Conservation (phyloP, 1,284 basidiomycete species). For the Sanghuangporus weigelae region DNA sequence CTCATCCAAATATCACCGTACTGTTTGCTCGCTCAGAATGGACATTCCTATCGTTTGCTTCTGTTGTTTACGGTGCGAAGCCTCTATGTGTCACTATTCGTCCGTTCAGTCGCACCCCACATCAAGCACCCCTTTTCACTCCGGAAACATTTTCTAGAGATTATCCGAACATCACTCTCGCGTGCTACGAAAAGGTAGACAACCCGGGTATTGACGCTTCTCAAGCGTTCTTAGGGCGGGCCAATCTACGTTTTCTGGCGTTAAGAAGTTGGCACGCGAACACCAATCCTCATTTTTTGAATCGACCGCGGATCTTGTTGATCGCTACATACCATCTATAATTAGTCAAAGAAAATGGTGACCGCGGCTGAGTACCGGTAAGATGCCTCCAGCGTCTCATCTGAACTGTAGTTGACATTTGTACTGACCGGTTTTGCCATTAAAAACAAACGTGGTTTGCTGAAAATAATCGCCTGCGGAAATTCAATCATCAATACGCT, state of each 20-base stretch:
- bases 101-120: neutral
- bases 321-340: constrained; percentile 20
- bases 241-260: constrained; percentile 52
- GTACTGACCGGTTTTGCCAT: too few relatives aligned
- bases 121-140: neutral
- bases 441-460: too few relatives aligned
- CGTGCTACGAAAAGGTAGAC: constrained; percentile 38
- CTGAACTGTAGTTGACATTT: too few relatives aligned
- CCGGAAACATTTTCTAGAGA: neutral
- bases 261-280: constrained; percentile 49
- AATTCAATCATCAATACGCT: too few relatives aligned
- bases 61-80: constrained; percentile 19
- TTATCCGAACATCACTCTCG: neutral
- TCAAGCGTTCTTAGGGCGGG: constrained; percentile 39
- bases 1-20: constrained; percentile 40
- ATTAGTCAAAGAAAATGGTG: constrained; percentile 39
- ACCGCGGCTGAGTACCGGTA: constrained; percentile 40
- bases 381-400: constrained; percentile 2
- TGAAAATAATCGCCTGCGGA: too few relatives aligned
- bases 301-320: constrained; percentile 7
- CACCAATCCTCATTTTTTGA: neutral
- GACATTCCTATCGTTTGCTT: constrained; percentile 25
- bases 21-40: constrained; percentile 47
- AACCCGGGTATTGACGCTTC: constrained; percentile 38
- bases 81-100: constrained; percentile 13